Evolutionary conservation across 495 filamentous ascomycete genomes (phyloP).

Genomic region (Penicillium salamii): DNA sequence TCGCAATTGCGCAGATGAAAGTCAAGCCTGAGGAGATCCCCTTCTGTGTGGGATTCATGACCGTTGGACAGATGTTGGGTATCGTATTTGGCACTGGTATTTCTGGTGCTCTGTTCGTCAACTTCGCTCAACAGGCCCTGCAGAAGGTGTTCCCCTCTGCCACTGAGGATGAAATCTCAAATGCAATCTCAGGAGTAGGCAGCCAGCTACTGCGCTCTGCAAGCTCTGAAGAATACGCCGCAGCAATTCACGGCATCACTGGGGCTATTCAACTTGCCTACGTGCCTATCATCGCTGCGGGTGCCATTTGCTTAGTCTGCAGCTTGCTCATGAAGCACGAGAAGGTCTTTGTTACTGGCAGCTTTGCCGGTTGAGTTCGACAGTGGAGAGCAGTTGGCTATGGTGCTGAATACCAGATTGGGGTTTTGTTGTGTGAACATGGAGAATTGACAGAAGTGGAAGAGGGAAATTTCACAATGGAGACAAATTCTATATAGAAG

Average conservation of each 20-base stretch:
- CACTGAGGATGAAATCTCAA: background rate
- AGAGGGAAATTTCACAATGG: too few relatives aligned
- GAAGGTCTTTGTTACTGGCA: background rate
- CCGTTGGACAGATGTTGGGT: background rate
- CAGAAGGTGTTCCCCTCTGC: background rate
- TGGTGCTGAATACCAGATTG: too few relatives aligned
- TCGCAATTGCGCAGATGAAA: background rate
- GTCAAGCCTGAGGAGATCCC: background rate
- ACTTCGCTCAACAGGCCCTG: background rate
- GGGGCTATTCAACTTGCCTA: background rate
- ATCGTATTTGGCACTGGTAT: background rate
- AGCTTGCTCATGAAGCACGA: background rate
- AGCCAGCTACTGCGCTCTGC: conserved; percentile 1
- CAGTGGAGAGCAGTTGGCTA: too few relatives aligned
- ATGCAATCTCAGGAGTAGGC: background rate
- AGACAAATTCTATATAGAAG: too few relatives aligned
- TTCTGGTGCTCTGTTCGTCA: background rate
- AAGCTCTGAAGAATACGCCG: background rate
- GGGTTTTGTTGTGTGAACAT: too few relatives aligned
- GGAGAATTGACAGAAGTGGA: too few relatives aligned
- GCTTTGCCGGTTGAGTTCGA: background rate
- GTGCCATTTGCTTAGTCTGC: conserved; percentile 1
- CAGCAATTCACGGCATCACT: background rate
- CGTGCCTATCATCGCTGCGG: background rate
- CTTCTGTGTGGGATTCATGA: too few relatives aligned